These are phyloP conservation scores for Rhododendron molle DNA, from an alignment of 148 eudicot species.

Conservation along the genomic window DNA sequence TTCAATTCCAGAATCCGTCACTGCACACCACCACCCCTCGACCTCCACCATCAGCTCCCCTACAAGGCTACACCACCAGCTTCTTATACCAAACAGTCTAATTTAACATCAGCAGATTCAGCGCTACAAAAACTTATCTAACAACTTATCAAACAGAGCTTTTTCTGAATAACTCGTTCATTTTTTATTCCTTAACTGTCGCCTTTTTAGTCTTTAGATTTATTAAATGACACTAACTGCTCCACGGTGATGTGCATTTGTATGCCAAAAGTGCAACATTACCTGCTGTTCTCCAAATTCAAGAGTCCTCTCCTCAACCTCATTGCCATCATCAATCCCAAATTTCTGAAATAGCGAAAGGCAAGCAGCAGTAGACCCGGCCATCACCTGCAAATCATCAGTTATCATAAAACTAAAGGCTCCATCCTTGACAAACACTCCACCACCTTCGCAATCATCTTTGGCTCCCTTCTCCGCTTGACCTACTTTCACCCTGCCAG, in stretches of 20 bases:
- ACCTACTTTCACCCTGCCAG: fast-evolving
- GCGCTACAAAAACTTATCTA: too few species aligned
- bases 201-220: too few species aligned
- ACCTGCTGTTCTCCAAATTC: neutral
- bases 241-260: too few species aligned
- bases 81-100: neutral
- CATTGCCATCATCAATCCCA: neutral
- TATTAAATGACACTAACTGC: too few species aligned
- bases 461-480: neutral
- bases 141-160: too few species aligned
- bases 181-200: too few species aligned
- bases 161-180: too few species aligned
- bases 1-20: neutral
- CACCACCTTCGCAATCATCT: neutral
- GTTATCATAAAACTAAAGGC: neutral
- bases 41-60: neutral
- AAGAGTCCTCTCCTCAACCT: slow-evolving; percentile 6
- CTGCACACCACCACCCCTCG: neutral
- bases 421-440: slow-evolving; percentile 1
- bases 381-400: slow-evolving; percentile 7
- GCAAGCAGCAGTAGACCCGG: neutral
- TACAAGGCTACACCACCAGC: neutral
- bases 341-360: neutral
- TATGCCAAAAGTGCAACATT: neutral
- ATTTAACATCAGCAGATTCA: too few species aligned